These are phyloP conservation scores for Skeletonema grethae DNA, from an alignment of 108 stramenopile genomes.

Conservation along the genomic window DNA sequence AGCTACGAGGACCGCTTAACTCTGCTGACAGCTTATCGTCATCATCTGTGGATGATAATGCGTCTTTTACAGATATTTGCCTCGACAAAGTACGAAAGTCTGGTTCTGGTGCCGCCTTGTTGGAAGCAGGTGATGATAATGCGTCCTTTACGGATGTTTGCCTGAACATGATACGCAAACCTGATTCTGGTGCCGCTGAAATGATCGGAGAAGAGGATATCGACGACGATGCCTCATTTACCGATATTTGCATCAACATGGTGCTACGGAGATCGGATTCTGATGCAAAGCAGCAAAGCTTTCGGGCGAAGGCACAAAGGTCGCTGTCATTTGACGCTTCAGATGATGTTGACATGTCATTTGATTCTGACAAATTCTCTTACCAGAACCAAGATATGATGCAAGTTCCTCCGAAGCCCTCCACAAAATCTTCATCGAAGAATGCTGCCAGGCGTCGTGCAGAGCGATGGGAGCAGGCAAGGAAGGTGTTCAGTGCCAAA, in stretches of 20 bases:
- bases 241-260: constrained; percentile 2
- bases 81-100: neutral
- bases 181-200: constrained; percentile 3
- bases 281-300: neutral
- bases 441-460: neutral
- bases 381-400: neutral
- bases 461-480: neutral
- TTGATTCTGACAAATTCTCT: constrained; percentile 1
- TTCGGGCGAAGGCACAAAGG: neutral
- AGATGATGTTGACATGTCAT: neutral
- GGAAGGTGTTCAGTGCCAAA: neutral
- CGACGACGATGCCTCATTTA: constrained; percentile 3
- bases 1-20: neutral
- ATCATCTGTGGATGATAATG: constrained; percentile 1
- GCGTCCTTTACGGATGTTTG: constrained; percentile 2
- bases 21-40: neutral
- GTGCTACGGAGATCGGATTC: neutral
- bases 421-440: neutral
- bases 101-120: neutral
- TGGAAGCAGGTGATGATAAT: neutral
- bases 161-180: neutral
- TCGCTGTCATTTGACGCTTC: neutral
- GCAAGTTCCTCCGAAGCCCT: neutral
- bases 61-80: neutral
- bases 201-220: neutral